Evolutionary conservation across 2,329 filamentous ascomycete species (phyloP).

Genomic region (Ramularia endophylla): DNA sequence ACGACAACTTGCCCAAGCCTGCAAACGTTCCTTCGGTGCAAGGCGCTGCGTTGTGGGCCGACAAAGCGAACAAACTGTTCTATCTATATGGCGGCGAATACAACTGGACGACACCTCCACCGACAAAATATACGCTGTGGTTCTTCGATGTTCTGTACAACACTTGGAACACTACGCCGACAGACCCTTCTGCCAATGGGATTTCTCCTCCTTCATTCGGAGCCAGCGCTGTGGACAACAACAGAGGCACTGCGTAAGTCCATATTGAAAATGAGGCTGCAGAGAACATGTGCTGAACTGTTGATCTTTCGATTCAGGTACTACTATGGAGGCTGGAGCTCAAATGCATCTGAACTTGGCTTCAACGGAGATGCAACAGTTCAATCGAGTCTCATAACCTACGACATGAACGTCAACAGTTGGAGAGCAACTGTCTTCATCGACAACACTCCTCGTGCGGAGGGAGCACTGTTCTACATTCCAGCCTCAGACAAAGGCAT

Average conservation of each 20-base stretch:
- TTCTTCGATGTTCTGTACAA: slow-evolving; percentile 54
- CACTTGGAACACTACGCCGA: slow-evolving; percentile 48
- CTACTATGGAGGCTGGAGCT: slow-evolving; percentile 57
- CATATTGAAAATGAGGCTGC: too few species aligned
- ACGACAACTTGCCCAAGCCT: slow-evolving; percentile 56
- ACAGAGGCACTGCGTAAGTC: slow-evolving; percentile 3
- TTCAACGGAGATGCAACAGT: slow-evolving; percentile 31
- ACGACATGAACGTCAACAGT: slow-evolving; percentile 50
- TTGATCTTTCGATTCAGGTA: slow-evolving; percentile 37
- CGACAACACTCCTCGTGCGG: slow-evolving; percentile 50
- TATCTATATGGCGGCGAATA: slow-evolving; percentile 59
- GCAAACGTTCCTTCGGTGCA: slow-evolving; percentile 48
- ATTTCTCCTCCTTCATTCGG: slow-evolving; percentile 48
- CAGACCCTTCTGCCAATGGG: slow-evolving; percentile 25
- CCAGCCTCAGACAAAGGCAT: slow-evolving; percentile 55
- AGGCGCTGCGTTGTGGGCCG: slow-evolving; percentile 52
- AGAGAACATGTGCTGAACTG: too few species aligned
- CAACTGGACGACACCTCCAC: slow-evolving; percentile 27
- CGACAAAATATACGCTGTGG: slow-evolving; percentile 47
- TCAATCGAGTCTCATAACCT: slow-evolving; percentile 50
- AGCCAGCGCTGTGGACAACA: slow-evolving; percentile 49
- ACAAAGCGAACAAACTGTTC: slow-evolving; percentile 57
- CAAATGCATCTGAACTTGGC: slow-evolving; percentile 27
- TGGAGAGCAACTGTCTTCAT: slow-evolving; percentile 43
- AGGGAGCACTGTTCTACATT: slow-evolving; percentile 55